Percentiles rank a stretch among this genome's conserved stretches.
phyloP scores from a whole-genome alignment of 805 yeast species.

The Wickerhamomyces bovis region DNA sequence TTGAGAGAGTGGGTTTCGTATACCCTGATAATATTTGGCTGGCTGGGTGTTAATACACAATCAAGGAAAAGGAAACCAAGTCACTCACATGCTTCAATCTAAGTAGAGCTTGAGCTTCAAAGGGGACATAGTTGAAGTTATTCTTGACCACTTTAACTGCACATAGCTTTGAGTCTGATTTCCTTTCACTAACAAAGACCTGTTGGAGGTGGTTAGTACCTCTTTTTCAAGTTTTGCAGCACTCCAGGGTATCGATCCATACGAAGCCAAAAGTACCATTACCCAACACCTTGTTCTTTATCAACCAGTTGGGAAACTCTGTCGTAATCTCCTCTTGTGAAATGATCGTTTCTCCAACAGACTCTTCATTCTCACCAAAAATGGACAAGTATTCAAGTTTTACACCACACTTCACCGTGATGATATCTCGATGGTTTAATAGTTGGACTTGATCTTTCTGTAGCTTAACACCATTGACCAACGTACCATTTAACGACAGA shows the following conservation, averaged over 20 bases:
- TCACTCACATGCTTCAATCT: slow-evolving; percentile 35
- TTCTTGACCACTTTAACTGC: slow-evolving; percentile 45
- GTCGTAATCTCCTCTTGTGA: slow-evolving; percentile 18
- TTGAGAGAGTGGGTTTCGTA: slow-evolving; percentile 28
- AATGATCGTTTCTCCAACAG: slow-evolving; percentile 12
- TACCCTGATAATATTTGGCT: slow-evolving; percentile 46
- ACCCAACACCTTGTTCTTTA: slow-evolving; percentile 39
- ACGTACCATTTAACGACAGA: slow-evolving; percentile 45
- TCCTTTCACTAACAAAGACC: slow-evolving; percentile 29
- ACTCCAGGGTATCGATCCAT: slow-evolving; percentile 4
- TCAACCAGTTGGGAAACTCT: slow-evolving; percentile 34
- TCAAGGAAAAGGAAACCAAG: too few species aligned
- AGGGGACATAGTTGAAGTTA: slow-evolving; percentile 22
- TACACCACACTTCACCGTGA: slow-evolving; percentile 31
- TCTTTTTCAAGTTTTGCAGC: background rate
- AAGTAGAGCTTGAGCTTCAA: slow-evolving; percentile 39
- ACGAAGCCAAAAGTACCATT: slow-evolving; percentile 57
- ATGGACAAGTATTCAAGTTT: slow-evolving; percentile 17
- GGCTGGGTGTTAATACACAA: slow-evolving; percentile 4
- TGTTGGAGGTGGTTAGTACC: slow-evolving; percentile 6
- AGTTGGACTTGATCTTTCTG: slow-evolving; percentile 29
- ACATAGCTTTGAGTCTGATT: slow-evolving; percentile 26
- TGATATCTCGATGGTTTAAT: slow-evolving; percentile 33
- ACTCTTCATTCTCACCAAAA: slow-evolving; percentile 11
- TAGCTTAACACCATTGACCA: slow-evolving; percentile 32